Evolutionary conservation across 257 asterid genomes (phyloP).

Genomic region (Marsdenia floribunda): DNA sequence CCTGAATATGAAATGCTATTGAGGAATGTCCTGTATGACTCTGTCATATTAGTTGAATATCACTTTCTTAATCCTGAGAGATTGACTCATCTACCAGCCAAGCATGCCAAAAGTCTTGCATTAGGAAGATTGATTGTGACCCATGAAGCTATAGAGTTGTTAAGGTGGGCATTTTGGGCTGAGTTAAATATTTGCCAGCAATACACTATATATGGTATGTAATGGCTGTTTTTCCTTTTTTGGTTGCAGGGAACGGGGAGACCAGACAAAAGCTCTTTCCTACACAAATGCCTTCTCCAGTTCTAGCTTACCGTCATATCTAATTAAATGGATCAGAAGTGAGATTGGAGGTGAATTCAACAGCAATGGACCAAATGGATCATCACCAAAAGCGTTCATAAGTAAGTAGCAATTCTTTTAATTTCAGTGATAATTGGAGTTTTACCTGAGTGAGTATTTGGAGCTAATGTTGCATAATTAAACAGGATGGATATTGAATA

Average conservation of each 20-base stretch:
- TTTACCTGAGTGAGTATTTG: neutral
- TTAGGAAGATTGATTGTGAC: conserved; percentile 50
- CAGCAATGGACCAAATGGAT: conserved; percentile 39
- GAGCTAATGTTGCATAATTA: neutral
- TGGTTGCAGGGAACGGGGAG: conserved; percentile 44
- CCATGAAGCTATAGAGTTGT: conserved; percentile 47
- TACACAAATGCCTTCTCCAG: conserved; percentile 47
- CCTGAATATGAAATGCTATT: conserved; percentile 33
- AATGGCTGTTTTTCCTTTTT: conserved; percentile 9
- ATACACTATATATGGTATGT: conserved; percentile 8
- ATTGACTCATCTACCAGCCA: conserved; percentile 41
- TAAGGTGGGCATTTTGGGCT: conserved; percentile 30
- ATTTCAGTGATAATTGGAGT: neutral
- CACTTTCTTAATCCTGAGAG: conserved; percentile 51
- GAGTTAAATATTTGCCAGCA: neutral
- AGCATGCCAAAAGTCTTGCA: conserved; percentile 36
- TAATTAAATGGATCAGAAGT: conserved; percentile 34
- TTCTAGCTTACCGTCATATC: conserved; percentile 44
- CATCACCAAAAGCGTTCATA: conserved; percentile 55
- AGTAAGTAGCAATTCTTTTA: conserved; percentile 35
- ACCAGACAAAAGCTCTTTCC: conserved; percentile 40
- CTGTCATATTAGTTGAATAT: conserved; percentile 54
- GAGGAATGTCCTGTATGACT: conserved; percentile 49
- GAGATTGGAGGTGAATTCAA: conserved; percentile 34
- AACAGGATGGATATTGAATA: conserved; percentile 60